Evolutionary conservation across 305 asterid genomes (phyloP).

Genomic region (Monarda citriodora): DNA sequence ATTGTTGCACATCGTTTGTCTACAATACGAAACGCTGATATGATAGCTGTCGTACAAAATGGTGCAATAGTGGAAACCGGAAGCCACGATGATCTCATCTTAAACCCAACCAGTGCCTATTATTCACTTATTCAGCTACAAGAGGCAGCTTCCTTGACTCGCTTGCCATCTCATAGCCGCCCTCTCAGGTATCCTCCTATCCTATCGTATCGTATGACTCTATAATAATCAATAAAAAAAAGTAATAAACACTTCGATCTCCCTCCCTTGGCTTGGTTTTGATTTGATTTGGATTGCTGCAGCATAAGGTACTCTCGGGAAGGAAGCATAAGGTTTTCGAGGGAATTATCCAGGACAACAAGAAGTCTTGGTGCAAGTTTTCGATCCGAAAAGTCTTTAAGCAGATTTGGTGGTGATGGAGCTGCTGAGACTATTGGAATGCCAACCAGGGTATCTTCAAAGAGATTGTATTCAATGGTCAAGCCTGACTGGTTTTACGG

Average conservation of each 20-base stretch:
- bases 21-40: slow-evolving; percentile 87
- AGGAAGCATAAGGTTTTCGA: slow-evolving; percentile 74
- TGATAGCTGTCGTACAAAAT: slow-evolving; percentile 88
- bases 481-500: slow-evolving; percentile 95
- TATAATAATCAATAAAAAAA: background rate
- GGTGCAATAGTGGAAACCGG: slow-evolving; percentile 88
- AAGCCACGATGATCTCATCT: slow-evolving; percentile 95
- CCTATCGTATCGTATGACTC: background rate
- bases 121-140: slow-evolving; percentile 93
- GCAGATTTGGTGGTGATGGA: slow-evolving; percentile 74
- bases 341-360: slow-evolving; percentile 80
- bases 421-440: slow-evolving; percentile 22
- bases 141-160: slow-evolving; percentile 67
- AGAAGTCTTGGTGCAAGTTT: slow-evolving; percentile 94
- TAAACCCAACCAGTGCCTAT: slow-evolving; percentile 76
- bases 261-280: no score
- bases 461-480: slow-evolving; percentile 82
- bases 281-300: slow-evolving; percentile 26
- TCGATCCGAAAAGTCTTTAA: slow-evolving; percentile 84
- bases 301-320: slow-evolving; percentile 81
- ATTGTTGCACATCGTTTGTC: slow-evolving; percentile 96
- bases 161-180: slow-evolving; percentile 70
- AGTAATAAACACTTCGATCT: background rate
- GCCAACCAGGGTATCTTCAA: slow-evolving; percentile 49
- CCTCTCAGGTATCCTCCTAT: slow-evolving; percentile 50